A percentile compares a stretch with the other conserved stretches of the same genome.
These are phyloP conservation scores for Penicillium macrosclerotiorum DNA, from an alignment of 495 filamentous ascomycete species.

Conservation along the genomic window DNA sequence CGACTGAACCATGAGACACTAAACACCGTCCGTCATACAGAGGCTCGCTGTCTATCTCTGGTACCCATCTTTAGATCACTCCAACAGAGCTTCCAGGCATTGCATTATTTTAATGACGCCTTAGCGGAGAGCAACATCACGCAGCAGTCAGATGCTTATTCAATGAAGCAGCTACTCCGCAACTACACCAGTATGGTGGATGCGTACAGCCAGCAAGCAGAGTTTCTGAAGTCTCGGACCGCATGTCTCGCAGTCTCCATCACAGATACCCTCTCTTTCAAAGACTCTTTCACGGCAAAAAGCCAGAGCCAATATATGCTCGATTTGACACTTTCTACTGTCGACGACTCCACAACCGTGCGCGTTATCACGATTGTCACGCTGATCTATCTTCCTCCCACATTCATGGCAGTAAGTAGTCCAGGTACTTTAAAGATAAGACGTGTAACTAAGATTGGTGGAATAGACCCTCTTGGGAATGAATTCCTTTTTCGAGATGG, in stretches of 20 bases:
- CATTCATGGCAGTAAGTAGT: background rate
- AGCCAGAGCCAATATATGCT: background rate
- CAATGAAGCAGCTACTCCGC: background rate
- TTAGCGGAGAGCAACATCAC: background rate
- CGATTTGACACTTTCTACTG: background rate
- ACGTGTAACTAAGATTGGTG: background rate
- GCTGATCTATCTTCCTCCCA: background rate
- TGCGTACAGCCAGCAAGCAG: background rate
- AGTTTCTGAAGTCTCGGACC: background rate
- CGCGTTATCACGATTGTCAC: background rate
- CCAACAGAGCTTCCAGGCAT: background rate
- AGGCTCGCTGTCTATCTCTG: background rate
- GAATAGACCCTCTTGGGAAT: background rate
- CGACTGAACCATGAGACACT: background rate
- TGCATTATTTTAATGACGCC: background rate
- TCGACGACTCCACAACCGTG: background rate
- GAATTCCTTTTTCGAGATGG: background rate
- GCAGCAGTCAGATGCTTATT: background rate
- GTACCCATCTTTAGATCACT: background rate
- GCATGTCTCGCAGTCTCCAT: background rate
- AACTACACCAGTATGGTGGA: background rate
- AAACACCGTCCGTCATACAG: background rate
- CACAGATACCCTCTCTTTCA: background rate
- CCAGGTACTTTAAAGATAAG: background rate
- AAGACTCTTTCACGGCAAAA: background rate